A percentile compares a stretch with the other conserved stretches of the same genome.
These are phyloP conservation scores for Fabrea salina DNA, from an alignment of 169 alveolate genomes.

Conservation along the genomic window DNA sequence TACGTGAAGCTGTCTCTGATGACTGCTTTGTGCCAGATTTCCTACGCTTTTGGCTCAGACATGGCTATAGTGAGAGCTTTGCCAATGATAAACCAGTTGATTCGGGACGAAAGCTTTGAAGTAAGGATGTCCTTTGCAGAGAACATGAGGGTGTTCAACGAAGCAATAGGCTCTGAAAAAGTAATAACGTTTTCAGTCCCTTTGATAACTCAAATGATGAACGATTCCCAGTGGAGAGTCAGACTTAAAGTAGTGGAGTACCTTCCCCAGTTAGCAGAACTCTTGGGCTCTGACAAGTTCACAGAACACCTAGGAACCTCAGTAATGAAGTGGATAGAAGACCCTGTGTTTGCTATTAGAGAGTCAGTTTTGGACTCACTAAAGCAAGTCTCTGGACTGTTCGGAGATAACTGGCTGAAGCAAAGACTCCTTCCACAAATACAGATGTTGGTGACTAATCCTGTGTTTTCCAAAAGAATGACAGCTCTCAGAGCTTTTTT, in stretches of 20 bases:
- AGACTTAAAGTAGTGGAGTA: slow-evolving; percentile 31
- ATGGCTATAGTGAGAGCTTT: slow-evolving; percentile 22
- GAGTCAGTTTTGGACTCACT: slow-evolving; percentile 13
- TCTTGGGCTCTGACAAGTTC: slow-evolving; percentile 21
- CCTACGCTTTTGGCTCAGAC: slow-evolving; percentile 29
- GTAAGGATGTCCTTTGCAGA: slow-evolving; percentile 47
- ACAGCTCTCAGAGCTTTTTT: slow-evolving; percentile 13
- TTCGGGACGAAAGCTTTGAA: slow-evolving; percentile 60
- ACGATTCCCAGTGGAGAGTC: slow-evolving; percentile 31
- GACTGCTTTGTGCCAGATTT: slow-evolving; percentile 41
- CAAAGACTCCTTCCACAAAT: not conserved
- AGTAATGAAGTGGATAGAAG: slow-evolving; percentile 29
- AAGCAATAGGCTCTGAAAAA: slow-evolving; percentile 34
- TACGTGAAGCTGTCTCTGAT: slow-evolving; percentile 58
- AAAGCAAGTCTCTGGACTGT: not conserved
- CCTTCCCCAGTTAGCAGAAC: slow-evolving; percentile 24
- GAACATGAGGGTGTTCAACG: slow-evolving; percentile 36
- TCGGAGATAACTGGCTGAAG: slow-evolving; percentile 22
- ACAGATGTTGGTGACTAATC: not conserved
- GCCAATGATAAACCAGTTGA: slow-evolving; percentile 35
- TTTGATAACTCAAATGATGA: not conserved
- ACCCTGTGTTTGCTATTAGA: slow-evolving; percentile 18
- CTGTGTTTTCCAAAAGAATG: slow-evolving; percentile 25
- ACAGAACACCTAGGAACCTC: not conserved
- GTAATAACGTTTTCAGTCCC: not conserved